Base-by-base conservation (phyloP, 108 stramenopile species). In the Craspedostauros australis region DNA sequence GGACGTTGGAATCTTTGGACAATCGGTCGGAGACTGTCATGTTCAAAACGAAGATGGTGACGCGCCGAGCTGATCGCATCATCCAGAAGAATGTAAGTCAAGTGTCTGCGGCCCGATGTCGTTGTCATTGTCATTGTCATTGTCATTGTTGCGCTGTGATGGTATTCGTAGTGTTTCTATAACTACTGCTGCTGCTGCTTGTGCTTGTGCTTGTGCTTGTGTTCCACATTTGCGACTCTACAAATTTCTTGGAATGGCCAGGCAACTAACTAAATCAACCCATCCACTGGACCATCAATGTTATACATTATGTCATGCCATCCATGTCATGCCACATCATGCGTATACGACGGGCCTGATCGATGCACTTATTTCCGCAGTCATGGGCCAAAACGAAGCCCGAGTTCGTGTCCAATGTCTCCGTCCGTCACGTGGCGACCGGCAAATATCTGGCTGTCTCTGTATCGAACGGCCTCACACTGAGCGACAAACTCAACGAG, bases 11-110 rank as follows among this genome's bases (percentile, higher is more conserved):
- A 8, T 50, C 66, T 0, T 42, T 82, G 25, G 73, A 75, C 31
- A 38, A 4, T 28, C 71, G 72, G 33, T 46, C 64, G 15, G 80
- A 82, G 3, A 46, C 46, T 15, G 60, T 77, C 23, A 32, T 50
- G 2, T 68, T 66, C 51, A 72, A 78, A 57, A 53, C 70, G n/a
- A 70, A 65, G 44, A 46, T 60, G 39, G 73, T 77, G 22, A 78
- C 71, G 12, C 54, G 80, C 14, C 50, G 76, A 2, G 70, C 80
- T 16, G 76, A 82, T 54, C 70, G 67, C 27, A 29, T 82, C 16
- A 62, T 60, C 32, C 76, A 75, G 31, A 63, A 64, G 29, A 64
- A 61, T 12, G 48, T 24, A 39, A 39, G 38, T 39, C 11, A 21
- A 6, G 42, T 20, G 11, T 6, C 14, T 6, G n/a, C n/a, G n/a